Conservation (phyloP, 2,329 filamentous ascomycete species). For the Trichoderma endophyticum region DNA sequence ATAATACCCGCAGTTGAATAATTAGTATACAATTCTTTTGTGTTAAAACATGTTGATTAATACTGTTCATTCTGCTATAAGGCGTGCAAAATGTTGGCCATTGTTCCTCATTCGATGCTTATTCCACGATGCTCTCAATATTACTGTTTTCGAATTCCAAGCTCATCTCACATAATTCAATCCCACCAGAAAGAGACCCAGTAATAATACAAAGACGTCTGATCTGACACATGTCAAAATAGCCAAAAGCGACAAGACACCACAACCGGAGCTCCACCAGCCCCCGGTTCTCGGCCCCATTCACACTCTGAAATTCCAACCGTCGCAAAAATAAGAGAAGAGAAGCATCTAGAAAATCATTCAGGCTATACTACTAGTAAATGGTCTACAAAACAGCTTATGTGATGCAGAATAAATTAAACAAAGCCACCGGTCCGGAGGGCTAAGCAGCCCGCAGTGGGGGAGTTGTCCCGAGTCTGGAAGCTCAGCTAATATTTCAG, state of each 20-base stretch:
- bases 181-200: neutral
- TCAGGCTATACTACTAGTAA: too few relatives aligned
- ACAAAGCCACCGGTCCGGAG: neutral
- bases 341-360: neutral
- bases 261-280: neutral
- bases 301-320: neutral
- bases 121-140: neutral
- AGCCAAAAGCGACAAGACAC: neutral
- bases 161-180: neutral
- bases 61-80: neutral
- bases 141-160: neutral
- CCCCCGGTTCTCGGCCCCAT: neutral
- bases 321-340: neutral
- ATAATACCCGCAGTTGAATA: neutral
- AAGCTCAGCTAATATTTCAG: neutral
- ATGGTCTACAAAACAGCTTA: too few relatives aligned
- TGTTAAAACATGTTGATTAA: neutral
- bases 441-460: conserved; percentile 7
- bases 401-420: neutral
- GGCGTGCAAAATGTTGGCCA: too few relatives aligned
- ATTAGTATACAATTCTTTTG: neutral
- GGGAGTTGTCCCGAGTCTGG: neutral
- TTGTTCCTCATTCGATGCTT: neutral
- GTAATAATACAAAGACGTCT: neutral
- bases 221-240: neutral